Base-by-base conservation (phyloP, 176 grass and related monocot species). In the Musa acuminata region DNA sequence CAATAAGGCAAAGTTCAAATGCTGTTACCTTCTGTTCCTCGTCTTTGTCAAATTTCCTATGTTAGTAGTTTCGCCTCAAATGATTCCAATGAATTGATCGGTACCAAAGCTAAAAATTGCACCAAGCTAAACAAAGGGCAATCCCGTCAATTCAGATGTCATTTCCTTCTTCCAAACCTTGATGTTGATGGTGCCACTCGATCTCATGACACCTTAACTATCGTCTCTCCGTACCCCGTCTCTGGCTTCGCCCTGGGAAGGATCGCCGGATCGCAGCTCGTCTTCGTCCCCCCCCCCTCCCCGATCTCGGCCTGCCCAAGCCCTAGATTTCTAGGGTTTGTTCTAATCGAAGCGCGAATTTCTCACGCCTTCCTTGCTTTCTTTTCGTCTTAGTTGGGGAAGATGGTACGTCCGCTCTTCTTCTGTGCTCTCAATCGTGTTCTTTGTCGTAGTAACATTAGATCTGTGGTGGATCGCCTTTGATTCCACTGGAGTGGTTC, bases 381-480 rank as follows among this genome's bases (percentile, higher is more conserved):
- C 14, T 25, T 10, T 67, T 13, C 11, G 24, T 8, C 7, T 17
- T 84, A 54, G 58, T 60, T 13, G 64, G 49, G 8, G 29, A 82
- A 81, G 19, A 86, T 86, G 84, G 84, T 86, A 81, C 19, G 84
- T 65, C 50, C 25, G 24, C 10, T 78, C 67, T 54, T 69, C 66
- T 14, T 25, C 35, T 5, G 23, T 68, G 27, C 26, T 58, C 29
- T 17, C 20, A 53, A 43, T 43, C 35, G 27, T 19, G 49, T 66
- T 17, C 24, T 25, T 24, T 19, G 25, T 67, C 5, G 25, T 20
- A 58, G 14, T 54, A 12, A 23, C 14, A 53, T 21, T 52, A 63
- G 72, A 69, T 80, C 83, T 71, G 60, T 43, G 71, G 67, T n/a
- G 4, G 35, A 43, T 43, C 4, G 35, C 0, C 35, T 43, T 43